Base-by-base conservation (phyloP, 371 early-diverging fungal species). In the Syncephalastrum racemosum region DNA sequence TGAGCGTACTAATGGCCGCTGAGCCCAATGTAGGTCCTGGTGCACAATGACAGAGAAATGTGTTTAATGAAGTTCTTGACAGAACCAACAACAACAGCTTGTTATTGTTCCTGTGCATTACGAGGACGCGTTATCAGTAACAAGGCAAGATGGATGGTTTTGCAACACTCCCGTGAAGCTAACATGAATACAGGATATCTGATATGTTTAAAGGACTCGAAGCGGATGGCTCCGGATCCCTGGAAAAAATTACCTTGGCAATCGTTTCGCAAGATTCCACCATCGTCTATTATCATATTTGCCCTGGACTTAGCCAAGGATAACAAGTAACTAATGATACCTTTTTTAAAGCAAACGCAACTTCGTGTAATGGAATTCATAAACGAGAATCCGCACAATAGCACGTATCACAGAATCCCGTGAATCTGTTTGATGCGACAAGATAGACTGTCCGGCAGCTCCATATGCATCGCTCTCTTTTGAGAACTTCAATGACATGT, bases 251-350 rank as follows among this genome's bases (percentile, higher is more conserved):
- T 12, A 79, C 79, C 22, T 27, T 79, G 3, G 79, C 74, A 10
- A 75, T 79, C 25, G 70, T 71, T 46, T 64, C 71, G n/a, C 58
- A 62, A 16, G 79, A 79, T 49, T 70, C 79, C 5, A 75, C 76
- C 12, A 64, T 73, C 14, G 68, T 75, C 2, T 79, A 79, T 51
- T 79, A 79, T 53, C 73, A 79, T 45, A 56, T 79, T 20, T 31
- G 36, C 10, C 36, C 36, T 31, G 36, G 36, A 5, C 36, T 31
- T 5, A 7, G 36, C 6, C 6, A 31, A 10, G 1, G 12, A 31
- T 31, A 31, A 31, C 1, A 12, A 10, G 10, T 8, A 31, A 31
- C n/a, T n/a, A 5, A 2, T 25, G 25, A 31, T 31, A 31, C 36
- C 36, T 31, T 10, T 8, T 31, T 31, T 31, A 31, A 31, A 31